These are phyloP conservation scores for Emmonsia crescens DNA, from an alignment of 2,329 filamentous ascomycete species.

Conservation along the genomic window DNA sequence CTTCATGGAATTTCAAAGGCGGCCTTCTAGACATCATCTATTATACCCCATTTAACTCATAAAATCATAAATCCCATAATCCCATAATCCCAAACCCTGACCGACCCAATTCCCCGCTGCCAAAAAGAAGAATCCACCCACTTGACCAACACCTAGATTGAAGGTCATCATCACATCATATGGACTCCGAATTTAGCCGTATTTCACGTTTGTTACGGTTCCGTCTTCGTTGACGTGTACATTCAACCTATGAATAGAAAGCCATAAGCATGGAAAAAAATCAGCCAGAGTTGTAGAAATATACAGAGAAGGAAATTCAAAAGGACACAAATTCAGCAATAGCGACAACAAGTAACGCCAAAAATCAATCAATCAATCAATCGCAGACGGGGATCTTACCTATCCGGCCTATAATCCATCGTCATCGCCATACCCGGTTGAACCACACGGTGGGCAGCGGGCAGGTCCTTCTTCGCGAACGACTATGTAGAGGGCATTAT, in stretches of 20 bases:
- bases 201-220: conserved; percentile 34
- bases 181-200: conserved; percentile 18
- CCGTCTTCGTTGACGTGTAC: conserved; percentile 35
- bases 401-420: conserved; percentile 33
- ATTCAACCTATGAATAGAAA: conserved; percentile 27
- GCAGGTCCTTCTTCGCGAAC: conserved; percentile 38
- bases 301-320: conserved; percentile 2
- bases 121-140: background rate
- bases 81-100: background rate
- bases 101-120: background rate
- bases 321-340: background rate
- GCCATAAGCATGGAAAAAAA: background rate
- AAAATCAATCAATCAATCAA: background rate
- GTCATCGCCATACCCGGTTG: conserved; percentile 29
- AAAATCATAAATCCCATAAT: background rate
- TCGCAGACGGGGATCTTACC: conserved; percentile 21
- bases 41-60: background rate
- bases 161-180: too few species aligned
- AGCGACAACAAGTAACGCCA: background rate
- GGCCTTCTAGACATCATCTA: background rate
- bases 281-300: background rate
- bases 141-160: background rate
- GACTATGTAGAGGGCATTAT: conserved; percentile 19
- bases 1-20: background rate
- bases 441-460: conserved; percentile 34